Base-by-base conservation (phyloP, 345 rosid species). In the Sapria himalayana region DNA sequence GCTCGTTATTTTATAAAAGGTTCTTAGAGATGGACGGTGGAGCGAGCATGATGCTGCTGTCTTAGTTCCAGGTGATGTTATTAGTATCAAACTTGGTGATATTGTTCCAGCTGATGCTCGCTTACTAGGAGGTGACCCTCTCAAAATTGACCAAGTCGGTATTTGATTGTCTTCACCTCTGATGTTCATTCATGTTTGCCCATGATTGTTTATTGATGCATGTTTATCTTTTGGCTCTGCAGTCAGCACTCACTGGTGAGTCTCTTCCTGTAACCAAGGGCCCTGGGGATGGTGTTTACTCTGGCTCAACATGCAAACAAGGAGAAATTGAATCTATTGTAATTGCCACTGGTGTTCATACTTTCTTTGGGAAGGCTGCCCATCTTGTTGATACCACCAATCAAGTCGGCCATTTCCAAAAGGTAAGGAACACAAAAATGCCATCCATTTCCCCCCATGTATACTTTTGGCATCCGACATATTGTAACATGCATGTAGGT, bases 201-300 rank as follows among this genome's bases (percentile, higher is more conserved):
- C n/a, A n/a, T n/a, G n/a, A n/a, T 24, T 4, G 32, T 41, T 46
- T 36, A 35, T 42, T 56, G 25, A 41, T 50, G 6, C 31, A 24
- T 10, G 9, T 35, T 38, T 25, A 9, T 18, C 2, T 17, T 7
- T 49, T 47, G 33, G 31, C 32, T 62, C 40, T 52, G 62, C 68
- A 82, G 94, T 82, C 98, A 66, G 78, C 98, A 17, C 98, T 86
- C 38, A 86, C 94, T 1, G 97, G 97, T 1, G 97, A 86, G 60
- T 86, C 97, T 37, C 97, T 86, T 50, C 97, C 97, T 3, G 97
- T 86, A 24, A 81, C 97, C 7, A 82, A 89, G 72, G 73, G 81
- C 50, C 82, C 91, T 32, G 94, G 97, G 44, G 98, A 89, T 58
- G 94, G 98, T 53, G 67, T 82, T 40, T 89, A 89, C 62, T 89